phyloP scores from a whole-genome alignment of 805 yeast species.

The Helenozyma baotianmanensis region DNA sequence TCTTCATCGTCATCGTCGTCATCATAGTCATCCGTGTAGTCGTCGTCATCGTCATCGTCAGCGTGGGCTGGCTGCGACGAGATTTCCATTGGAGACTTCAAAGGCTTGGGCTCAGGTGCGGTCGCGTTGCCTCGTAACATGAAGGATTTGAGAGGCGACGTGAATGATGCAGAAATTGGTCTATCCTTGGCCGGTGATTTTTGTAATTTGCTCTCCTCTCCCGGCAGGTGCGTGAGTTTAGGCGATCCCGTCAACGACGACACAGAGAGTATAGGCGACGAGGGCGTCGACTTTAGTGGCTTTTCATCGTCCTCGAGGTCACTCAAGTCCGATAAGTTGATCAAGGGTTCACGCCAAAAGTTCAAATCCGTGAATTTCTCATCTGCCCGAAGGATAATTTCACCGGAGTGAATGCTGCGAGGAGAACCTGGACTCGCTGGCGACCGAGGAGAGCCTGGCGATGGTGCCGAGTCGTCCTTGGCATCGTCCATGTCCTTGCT shows the following conservation, averaged over 20 bases:
- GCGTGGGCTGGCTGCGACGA: conserved; percentile 11
- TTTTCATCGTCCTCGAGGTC: conserved; percentile 41
- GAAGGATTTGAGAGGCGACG: conserved; percentile 39
- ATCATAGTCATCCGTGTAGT: conserved; percentile 9
- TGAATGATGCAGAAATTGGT: conserved; percentile 33
- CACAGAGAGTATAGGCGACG: conserved; percentile 4
- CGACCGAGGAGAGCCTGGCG: conserved; percentile 17
- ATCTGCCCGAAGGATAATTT: conserved; percentile 36
- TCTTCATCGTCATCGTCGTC: conserved; percentile 9
- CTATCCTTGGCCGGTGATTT: conserved; percentile 19
- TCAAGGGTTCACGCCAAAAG: conserved; percentile 85
- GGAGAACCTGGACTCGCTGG: conserved; percentile 18
- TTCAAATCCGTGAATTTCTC: conserved; percentile 80
- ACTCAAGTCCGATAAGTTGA: conserved; percentile 55
- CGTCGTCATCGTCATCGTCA: conserved; percentile 10
- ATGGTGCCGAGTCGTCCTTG: background rate
- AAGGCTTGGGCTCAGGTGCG: conserved; percentile 21
- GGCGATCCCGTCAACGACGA: conserved; percentile 9
- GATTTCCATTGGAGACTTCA: conserved; percentile 24
- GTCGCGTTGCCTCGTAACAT: conserved; percentile 31
- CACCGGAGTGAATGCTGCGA: conserved; percentile 18
- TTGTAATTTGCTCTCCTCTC: too few relatives aligned
- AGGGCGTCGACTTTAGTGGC: conserved; percentile 4
- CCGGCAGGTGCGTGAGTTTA: background rate
- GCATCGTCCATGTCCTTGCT: conserved; percentile 11